These are phyloP conservation scores for Leishmania braziliensis DNA, from an alignment of 208 protist genomes.

Conservation along the genomic window DNA sequence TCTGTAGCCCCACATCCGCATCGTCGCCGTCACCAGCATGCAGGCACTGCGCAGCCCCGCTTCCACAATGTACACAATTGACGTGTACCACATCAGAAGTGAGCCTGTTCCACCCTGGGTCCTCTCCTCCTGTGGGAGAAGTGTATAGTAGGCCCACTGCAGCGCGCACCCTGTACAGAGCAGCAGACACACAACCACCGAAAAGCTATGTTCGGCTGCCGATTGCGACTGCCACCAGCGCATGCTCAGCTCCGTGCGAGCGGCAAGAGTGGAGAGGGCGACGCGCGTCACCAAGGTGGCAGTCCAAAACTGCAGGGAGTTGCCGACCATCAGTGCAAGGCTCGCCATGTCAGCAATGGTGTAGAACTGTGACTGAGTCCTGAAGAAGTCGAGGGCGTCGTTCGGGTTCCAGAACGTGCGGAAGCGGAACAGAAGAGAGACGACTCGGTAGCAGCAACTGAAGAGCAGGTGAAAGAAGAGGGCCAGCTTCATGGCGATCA, in stretches of 20 bases:
- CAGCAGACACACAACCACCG: conserved; percentile 3
- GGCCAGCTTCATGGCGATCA: conserved; percentile 27
- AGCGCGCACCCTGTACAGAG: conserved; percentile 31
- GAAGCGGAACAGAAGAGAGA: conserved; percentile 8
- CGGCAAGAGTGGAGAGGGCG: conserved; percentile 33
- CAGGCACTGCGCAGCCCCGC: conserved; percentile 24
- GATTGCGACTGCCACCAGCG: conserved; percentile 35
- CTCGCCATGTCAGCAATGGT: conserved; percentile 19
- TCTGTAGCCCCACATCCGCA: conserved; percentile 37
- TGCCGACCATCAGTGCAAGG: conserved; percentile 36
- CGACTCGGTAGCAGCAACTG: conserved; percentile 15
- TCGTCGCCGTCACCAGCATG: conserved; percentile 15
- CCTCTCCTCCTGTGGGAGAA: conserved; percentile 22
- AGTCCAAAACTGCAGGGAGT: conserved; percentile 34
- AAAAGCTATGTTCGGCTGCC: conserved; percentile 13
- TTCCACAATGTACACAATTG: conserved; percentile 43
- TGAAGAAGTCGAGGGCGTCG: conserved; percentile 17
- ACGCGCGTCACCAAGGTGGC: conserved; percentile 32
- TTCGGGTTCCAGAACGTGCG: conserved; percentile 13
- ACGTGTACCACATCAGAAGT: conserved; percentile 51
- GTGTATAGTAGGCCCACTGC: conserved; percentile 76
- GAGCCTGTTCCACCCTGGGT: conserved; percentile 18
- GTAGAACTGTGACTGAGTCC: conserved; percentile 28
- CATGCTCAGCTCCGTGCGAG: conserved; percentile 27
- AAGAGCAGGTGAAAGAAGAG: conserved; percentile 26